These are phyloP conservation scores for Saturnispora mendoncae DNA, from an alignment of 805 yeast genomes.

Conservation along the genomic window DNA sequence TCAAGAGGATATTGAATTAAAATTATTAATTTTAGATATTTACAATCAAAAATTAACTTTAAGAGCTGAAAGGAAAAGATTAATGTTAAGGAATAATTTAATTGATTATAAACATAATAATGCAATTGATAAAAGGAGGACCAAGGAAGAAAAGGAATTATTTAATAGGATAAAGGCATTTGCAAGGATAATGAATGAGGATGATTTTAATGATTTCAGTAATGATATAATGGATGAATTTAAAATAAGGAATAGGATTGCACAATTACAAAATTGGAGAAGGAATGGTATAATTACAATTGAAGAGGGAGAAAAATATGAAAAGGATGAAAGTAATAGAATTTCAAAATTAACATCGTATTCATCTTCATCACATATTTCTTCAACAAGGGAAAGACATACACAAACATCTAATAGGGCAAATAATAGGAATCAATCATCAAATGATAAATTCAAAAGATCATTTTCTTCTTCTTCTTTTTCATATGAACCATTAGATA, in stretches of 20 bases:
- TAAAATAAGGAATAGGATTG: conserved; percentile 69
- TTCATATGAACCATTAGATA: conserved; percentile 49
- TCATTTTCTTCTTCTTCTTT: conserved; percentile 14
- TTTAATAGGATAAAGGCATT: conserved; percentile 68
- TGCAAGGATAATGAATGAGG: conserved; percentile 69
- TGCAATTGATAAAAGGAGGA: conserved; percentile 72
- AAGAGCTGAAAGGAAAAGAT: conserved; percentile 87
- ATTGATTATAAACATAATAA: conserved; percentile 80
- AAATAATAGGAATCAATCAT: conserved; percentile 27
- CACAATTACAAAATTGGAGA: conserved; percentile 90
- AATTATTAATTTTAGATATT: conserved; percentile 77
- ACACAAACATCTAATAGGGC: conserved; percentile 26
- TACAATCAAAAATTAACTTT: conserved; percentile 83
- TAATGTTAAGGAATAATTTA: conserved; percentile 64
- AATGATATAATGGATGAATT: conserved; percentile 71
- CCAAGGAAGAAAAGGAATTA: conserved; percentile 85
- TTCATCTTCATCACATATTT: conserved; percentile 11
- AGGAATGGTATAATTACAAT: conserved; percentile 76
- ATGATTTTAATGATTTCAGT: conserved; percentile 70
- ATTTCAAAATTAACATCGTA: conserved; percentile 27
- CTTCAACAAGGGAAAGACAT: conserved; percentile 21
- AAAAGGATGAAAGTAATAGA: conserved; percentile 74
- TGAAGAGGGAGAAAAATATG: conserved; percentile 78
- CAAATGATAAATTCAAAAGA: conserved; percentile 23
- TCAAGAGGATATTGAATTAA: conserved; percentile 80